Conservation (phyloP, 768 basidiomycete species). For the Ramaria sp. region DNA sequence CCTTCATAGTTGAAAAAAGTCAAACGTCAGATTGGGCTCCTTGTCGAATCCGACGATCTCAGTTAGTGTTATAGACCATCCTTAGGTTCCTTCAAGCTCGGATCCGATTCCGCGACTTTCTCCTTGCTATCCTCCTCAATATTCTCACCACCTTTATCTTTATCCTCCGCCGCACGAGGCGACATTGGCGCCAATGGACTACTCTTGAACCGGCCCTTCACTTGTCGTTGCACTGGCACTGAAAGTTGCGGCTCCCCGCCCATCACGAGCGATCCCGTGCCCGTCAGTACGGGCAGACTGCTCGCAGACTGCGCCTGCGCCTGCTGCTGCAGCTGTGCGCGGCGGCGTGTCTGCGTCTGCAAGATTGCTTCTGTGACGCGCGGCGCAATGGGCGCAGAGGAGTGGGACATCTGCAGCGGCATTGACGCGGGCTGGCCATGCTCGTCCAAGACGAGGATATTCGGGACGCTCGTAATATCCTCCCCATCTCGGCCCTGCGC, state of each 20-base stretch:
- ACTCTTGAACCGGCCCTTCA: constrained; percentile 62
- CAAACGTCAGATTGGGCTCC: background rate
- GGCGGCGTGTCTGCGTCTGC: constrained; percentile 53
- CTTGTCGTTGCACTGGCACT: constrained; percentile 10
- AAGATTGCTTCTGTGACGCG: constrained; percentile 48
- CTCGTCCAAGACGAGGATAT: background rate
- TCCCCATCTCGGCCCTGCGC: background rate
- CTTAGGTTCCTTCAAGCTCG: constrained; percentile 1
- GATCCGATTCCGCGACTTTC: background rate
- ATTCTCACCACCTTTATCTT: background rate
- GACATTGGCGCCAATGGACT: constrained; percentile 41
- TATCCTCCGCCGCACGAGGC: background rate
- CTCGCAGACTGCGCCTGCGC: constrained; percentile 17
- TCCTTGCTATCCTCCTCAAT: background rate
- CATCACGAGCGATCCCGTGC: constrained; percentile 3
- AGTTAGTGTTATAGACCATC: background rate
- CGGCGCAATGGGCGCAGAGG: constrained; percentile 40
- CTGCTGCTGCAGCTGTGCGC: constrained; percentile 13
- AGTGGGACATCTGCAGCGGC: constrained; percentile 13
- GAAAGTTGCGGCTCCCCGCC: constrained; percentile 11
- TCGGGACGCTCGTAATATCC: background rate
- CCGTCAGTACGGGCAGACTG: constrained; percentile 6
- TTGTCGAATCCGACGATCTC: background rate
- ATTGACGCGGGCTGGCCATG: background rate
- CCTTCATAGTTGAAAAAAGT: background rate